phyloP scores from a whole-genome alignment of 441 rosid genomes.

The Aquilaria agallochum region DNA sequence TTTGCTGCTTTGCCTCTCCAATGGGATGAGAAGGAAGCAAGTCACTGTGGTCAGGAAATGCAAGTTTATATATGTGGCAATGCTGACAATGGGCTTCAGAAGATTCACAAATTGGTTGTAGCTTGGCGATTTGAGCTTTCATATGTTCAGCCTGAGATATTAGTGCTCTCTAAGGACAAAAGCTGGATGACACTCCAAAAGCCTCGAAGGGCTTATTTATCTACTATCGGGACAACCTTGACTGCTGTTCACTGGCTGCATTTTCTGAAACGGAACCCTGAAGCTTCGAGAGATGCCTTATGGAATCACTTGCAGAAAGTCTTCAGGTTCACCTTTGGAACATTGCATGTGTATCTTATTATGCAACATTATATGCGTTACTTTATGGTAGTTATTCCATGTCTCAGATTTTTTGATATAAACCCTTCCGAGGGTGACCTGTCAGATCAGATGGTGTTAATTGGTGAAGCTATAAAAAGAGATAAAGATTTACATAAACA shows the following conservation, averaged over 20 bases:
- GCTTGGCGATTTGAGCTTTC: slow-evolving; percentile 33
- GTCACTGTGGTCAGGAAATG: neutral
- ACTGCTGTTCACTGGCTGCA: slow-evolving; percentile 35
- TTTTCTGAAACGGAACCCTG: slow-evolving; percentile 20
- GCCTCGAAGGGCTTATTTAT: slow-evolving; percentile 30
- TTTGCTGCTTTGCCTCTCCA: slow-evolving; percentile 29
- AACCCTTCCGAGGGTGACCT: slow-evolving; percentile 39
- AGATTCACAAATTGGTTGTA: slow-evolving; percentile 19
- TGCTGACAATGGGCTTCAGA: slow-evolving; percentile 23
- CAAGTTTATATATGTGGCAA: slow-evolving; percentile 19
- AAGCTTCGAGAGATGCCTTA: slow-evolving; percentile 17
- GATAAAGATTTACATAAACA: slow-evolving; percentile 38
- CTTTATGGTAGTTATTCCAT: neutral
- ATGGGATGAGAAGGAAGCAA: slow-evolving; percentile 23
- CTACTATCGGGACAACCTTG: slow-evolving; percentile 22
- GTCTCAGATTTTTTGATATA: slow-evolving; percentile 24
- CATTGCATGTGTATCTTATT: neutral
- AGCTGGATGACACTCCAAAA: slow-evolving; percentile 24
- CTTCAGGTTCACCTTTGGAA: slow-evolving; percentile 13
- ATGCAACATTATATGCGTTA: neutral
- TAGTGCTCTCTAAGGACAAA: slow-evolving; percentile 25
- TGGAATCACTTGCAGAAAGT: slow-evolving; percentile 27
- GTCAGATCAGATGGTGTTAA: slow-evolving; percentile 28
- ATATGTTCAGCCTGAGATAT: slow-evolving; percentile 20
- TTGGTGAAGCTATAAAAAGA: slow-evolving; percentile 34